Conservation (phyloP, 768 basidiomycete species). For the Pisolithus marmoratus region DNA sequence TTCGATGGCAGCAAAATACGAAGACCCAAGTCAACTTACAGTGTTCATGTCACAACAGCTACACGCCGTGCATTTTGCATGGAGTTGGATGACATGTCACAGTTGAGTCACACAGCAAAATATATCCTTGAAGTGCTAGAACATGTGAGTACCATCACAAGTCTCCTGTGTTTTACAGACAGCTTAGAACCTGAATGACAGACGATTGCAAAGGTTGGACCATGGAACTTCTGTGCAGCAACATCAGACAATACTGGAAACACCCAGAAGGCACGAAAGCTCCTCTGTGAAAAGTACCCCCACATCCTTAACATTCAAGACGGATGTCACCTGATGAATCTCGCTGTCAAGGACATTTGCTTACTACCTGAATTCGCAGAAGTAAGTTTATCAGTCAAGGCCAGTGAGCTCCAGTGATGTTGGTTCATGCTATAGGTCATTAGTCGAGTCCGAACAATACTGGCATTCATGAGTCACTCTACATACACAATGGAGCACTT, state of each 20-base stretch:
- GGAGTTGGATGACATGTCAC: slow-evolving; percentile 14
- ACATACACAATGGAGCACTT: background rate
- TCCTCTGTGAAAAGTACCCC: slow-evolving; percentile 6
- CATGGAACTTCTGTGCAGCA: slow-evolving; percentile 6
- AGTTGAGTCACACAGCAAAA: slow-evolving; percentile 21
- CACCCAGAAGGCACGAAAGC: slow-evolving; percentile 6
- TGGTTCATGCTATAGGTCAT: too few relatives aligned
- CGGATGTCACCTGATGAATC: slow-evolving; percentile 26
- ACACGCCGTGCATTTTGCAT: slow-evolving; percentile 4
- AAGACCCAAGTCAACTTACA: slow-evolving; percentile 11
- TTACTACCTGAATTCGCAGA: too few relatives aligned
- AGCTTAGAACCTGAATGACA: slow-evolving; percentile 6
- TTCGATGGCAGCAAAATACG: slow-evolving; percentile 17
- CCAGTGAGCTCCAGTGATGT: too few relatives aligned
- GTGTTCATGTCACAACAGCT: slow-evolving; percentile 14
- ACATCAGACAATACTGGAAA: slow-evolving; percentile 23
- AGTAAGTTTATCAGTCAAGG: too few relatives aligned
- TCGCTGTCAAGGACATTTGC: slow-evolving; percentile 18
- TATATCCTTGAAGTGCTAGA: slow-evolving; percentile 18
- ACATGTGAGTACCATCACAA: slow-evolving; percentile 3
- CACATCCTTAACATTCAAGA: slow-evolving; percentile 28
- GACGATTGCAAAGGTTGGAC: slow-evolving; percentile 12
- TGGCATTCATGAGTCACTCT: background rate
- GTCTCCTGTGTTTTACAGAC: background rate
- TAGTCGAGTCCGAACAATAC: background rate